phyloP scores from a whole-genome alignment of 1,139 yeast species.

The Pichia inconspicua region DNA sequence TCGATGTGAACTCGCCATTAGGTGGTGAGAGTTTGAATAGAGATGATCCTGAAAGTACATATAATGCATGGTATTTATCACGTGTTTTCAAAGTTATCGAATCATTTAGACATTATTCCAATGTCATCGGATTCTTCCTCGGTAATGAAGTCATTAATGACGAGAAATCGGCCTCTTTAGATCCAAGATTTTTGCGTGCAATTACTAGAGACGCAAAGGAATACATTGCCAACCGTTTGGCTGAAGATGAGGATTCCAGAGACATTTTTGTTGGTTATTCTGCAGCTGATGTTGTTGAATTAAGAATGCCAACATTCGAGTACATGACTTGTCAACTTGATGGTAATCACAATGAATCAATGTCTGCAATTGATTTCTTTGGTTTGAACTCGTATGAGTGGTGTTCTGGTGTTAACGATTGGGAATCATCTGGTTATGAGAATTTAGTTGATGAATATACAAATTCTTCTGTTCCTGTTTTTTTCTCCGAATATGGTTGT shows the following conservation, averaged over 20 bases:
- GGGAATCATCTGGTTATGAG: constrained; percentile 64
- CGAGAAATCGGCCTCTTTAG: constrained; percentile 52
- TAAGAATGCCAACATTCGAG: constrained; percentile 70
- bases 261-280: constrained; percentile 87
- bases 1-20: constrained; percentile 81
- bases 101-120: constrained; percentile 73
- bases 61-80: constrained; percentile 57
- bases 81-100: constrained; percentile 80
- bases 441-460: constrained; percentile 50
- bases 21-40: constrained; percentile 62
- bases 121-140: constrained; percentile 82
- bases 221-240: constrained; percentile 42
- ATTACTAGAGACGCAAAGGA: constrained; percentile 86
- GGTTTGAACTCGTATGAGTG: constrained; percentile 90
- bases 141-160: constrained; percentile 93
- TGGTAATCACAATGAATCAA: constrained; percentile 39
- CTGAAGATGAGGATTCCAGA: constrained; percentile 50
- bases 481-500: constrained; percentile 84
- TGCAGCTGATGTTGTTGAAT: constrained; percentile 73
- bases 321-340: constrained; percentile 68
- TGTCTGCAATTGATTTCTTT: constrained; percentile 71
- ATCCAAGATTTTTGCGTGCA: constrained; percentile 75
- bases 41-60: constrained; percentile 60
- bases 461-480: constrained; percentile 67
- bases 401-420: constrained; percentile 71